phyloP scores from a whole-genome alignment of 768 basidiomycete genomes.

The Lactifluus subvellereus region DNA sequence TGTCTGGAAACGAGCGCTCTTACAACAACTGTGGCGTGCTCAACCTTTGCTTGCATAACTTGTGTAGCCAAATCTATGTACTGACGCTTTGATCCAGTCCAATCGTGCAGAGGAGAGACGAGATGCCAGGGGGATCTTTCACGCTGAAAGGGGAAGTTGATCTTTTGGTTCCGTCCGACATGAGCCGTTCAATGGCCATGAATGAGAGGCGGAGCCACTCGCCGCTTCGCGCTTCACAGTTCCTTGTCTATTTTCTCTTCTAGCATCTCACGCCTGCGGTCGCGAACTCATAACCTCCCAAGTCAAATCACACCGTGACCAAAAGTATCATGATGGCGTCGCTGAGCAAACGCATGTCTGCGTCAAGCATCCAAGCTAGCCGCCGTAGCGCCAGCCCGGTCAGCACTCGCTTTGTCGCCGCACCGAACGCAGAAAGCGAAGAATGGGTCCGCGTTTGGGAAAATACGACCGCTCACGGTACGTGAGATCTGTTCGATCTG shows the following conservation, averaged over 20 bases:
- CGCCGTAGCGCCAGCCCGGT: constrained; percentile 21
- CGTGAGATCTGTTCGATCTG: constrained; percentile 15
- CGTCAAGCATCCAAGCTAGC: constrained; percentile 27
- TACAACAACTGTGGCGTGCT: background rate
- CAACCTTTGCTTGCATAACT: background rate
- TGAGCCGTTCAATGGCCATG: too few species aligned
- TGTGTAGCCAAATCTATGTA: background rate
- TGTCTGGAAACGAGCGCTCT: background rate
- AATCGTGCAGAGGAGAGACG: too few species aligned
- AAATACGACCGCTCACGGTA: constrained; percentile 52
- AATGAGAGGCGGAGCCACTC: too few species aligned
- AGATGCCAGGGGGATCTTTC: too few species aligned
- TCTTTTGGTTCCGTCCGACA: constrained; percentile 1
- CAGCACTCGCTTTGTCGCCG: constrained; percentile 24
- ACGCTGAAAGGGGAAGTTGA: background rate
- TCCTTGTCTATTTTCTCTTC: background rate
- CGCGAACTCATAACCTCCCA: too few species aligned
- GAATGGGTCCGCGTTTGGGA: constrained; percentile 59
- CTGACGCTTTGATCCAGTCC: background rate
- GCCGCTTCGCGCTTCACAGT: background rate
- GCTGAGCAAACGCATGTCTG: constrained; percentile 31
- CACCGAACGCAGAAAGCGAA: constrained; percentile 37
- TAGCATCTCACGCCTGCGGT: background rate
- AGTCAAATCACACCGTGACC: background rate
- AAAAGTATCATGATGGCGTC: constrained; percentile 25